Conservation (phyloP, 176 grass and related monocot genomes). For the Triticum monococcum region DNA sequence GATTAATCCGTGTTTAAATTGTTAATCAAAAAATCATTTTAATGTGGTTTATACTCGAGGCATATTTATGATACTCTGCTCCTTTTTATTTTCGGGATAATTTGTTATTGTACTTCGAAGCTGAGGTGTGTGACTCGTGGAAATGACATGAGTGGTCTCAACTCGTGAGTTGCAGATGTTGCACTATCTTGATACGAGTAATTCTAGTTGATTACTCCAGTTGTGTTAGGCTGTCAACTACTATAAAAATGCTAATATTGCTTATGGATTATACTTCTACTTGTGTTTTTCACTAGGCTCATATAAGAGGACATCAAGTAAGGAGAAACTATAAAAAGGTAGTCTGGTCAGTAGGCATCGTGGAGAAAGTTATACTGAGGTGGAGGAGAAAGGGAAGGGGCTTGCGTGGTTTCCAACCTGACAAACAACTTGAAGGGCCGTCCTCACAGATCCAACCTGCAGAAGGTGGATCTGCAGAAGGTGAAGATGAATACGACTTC, state of each 20-base stretch:
- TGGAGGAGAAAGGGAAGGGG: constrained; percentile 91
- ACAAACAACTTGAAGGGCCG: constrained; percentile 61
- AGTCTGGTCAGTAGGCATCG: constrained; percentile 89
- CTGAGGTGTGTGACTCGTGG: not conserved
- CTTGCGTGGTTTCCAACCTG: constrained; percentile 60
- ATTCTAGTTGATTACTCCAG: not conserved
- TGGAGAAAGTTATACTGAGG: constrained; percentile 86
- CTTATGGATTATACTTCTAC: not conserved
- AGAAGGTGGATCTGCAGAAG: constrained; percentile 30
- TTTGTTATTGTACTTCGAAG: not conserved
- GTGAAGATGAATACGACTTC: constrained; percentile 75
- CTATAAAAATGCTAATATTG: not conserved
- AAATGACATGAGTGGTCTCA: not conserved
- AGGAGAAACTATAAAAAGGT: constrained; percentile 81
- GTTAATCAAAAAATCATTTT: not conserved
- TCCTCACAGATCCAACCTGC: constrained; percentile 47
- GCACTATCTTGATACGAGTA: not conserved
- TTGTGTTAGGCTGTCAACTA: not conserved
- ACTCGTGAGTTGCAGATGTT: not conserved
- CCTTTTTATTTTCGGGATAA: not conserved
- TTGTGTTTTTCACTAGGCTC: constrained; percentile 55
- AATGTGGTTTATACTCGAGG: not conserved
- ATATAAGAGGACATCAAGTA: constrained; percentile 91
- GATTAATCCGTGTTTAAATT: not conserved
- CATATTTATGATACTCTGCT: not conserved